Base-by-base conservation (phyloP, 345 rosid genomes). In the Microcos paniculata region DNA sequence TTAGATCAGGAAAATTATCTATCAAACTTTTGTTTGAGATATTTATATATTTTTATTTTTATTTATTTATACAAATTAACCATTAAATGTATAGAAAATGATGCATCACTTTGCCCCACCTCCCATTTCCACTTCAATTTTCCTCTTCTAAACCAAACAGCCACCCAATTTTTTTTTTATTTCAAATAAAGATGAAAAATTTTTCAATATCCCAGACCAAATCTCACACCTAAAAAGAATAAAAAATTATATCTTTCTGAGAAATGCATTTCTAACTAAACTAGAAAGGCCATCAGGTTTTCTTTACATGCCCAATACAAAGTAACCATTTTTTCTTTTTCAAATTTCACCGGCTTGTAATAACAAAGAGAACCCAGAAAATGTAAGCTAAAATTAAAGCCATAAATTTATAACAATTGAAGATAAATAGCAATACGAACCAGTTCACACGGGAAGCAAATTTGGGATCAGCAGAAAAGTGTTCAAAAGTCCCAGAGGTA, bases 61-160 rank as follows among this genome's bases (percentile, higher is more conserved):
- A n/a, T n/a, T n/a, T n/a, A n/a, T n/a, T n/a, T n/a, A n/a, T n/a
- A n/a, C n/a, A n/a, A n/a, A n/a, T n/a, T n/a, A n/a, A n/a, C n/a
- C n/a, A n/a, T n/a, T n/a, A n/a, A n/a, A n/a, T n/a, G n/a, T n/a
- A n/a, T n/a, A n/a, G n/a, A n/a, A n/a, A n/a, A n/a, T n/a, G n/a
- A n/a, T n/a, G n/a, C n/a, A n/a, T n/a, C n/a, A n/a, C n/a, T n/a
- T n/a, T n/a, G 63, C 62, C 77, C 84, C 84, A 49, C 81, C 89
- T 77, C 87, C 89, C 82, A 80, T 85, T 77, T 84, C 87, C 80
- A 84, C 74, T 87, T 84, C 88, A 55, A 82, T 61, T 81, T 85
- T 88, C 91, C 89, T 85, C 77, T 74, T 80, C 70, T 65, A 74
- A 66, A 53, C 35, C 76, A n/a, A n/a, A n/a, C n/a, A n/a, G n/a